These are phyloP conservation scores for Agrocybe pediades DNA, from an alignment of 768 basidiomycete genomes.

Conservation along the genomic window DNA sequence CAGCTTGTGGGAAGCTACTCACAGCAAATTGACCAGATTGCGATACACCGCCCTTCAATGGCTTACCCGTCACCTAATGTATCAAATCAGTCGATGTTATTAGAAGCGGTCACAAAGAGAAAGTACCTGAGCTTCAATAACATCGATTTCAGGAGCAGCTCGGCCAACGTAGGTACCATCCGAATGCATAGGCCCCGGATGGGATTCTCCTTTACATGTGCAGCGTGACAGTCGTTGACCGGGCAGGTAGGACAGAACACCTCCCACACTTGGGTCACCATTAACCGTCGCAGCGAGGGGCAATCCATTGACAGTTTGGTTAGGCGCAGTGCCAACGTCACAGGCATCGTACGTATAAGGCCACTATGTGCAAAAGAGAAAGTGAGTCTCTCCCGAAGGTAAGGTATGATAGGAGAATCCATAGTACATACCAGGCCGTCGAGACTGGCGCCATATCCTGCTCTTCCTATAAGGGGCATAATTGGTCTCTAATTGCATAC, in stretches of 20 bases:
- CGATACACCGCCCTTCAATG: conserved; percentile 60
- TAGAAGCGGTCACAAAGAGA: not conserved
- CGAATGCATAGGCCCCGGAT: conserved; percentile 80
- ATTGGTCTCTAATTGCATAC: conserved; percentile 1
- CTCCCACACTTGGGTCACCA: conserved; percentile 57
- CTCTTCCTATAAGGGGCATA: conserved; percentile 52
- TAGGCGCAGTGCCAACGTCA: conserved; percentile 89
- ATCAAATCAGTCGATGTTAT: not conserved
- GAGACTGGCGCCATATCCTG: conserved; percentile 84
- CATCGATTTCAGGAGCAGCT: conserved; percentile 87
- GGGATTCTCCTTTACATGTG: conserved; percentile 83
- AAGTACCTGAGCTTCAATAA: conserved; percentile 79
- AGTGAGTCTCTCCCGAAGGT: too few species aligned
- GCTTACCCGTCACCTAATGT: conserved; percentile 31
- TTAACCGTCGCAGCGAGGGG: conserved; percentile 62
- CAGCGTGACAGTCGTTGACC: conserved; percentile 89
- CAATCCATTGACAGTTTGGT: conserved; percentile 73
- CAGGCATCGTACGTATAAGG: conserved; percentile 85
- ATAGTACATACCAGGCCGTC: conserved; percentile 65
- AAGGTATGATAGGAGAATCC: not conserved
- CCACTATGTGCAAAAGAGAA: conserved; percentile 48
- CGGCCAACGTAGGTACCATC: conserved; percentile 85
- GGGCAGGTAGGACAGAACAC: conserved; percentile 76
- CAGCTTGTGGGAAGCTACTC: conserved; percentile 27
- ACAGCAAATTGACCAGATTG: conserved; percentile 86